Percentiles rank a stretch among this genome's conserved stretches.
Conservation (phyloP, 305 asterid genomes). For the Fraxinus angustifolia region DNA sequence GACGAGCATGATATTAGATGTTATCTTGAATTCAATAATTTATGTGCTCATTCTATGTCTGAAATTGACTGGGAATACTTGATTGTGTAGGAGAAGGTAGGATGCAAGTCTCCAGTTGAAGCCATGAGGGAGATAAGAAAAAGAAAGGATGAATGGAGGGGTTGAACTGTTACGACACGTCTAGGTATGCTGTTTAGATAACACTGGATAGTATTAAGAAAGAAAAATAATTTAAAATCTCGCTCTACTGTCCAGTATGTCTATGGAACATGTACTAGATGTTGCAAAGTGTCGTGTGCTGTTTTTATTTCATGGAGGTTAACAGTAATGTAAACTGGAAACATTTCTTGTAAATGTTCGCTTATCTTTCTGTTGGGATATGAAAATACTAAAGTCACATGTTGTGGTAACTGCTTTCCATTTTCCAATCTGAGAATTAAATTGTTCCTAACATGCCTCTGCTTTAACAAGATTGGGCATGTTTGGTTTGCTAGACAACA, state of each 20-base stretch:
- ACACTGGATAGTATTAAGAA: background rate
- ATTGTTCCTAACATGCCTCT: background rate
- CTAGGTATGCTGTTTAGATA: background rate
- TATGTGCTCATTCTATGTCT: background rate
- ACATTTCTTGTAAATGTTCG: background rate
- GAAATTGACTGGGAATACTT: background rate
- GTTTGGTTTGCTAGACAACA: background rate
- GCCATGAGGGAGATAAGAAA: slow-evolving; percentile 57
- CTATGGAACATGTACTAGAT: background rate
- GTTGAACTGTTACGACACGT: slow-evolving; percentile 23
- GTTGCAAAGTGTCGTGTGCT: background rate
- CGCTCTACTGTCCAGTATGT: background rate
- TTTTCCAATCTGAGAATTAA: background rate
- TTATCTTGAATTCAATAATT: background rate
- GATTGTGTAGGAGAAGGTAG: slow-evolving; percentile 54
- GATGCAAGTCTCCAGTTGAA: slow-evolving; percentile 63
- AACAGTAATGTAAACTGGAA: background rate
- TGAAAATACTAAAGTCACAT: background rate
- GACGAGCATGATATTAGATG: background rate
- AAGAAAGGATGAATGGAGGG: slow-evolving; percentile 74
- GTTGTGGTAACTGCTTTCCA: background rate
- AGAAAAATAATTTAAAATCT: background rate
- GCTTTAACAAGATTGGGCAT: background rate
- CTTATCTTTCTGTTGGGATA: background rate
- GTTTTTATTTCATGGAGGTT: background rate